Conservation (phyloP, 306 rosid genomes). For the Hippophae gyantsensis region DNA sequence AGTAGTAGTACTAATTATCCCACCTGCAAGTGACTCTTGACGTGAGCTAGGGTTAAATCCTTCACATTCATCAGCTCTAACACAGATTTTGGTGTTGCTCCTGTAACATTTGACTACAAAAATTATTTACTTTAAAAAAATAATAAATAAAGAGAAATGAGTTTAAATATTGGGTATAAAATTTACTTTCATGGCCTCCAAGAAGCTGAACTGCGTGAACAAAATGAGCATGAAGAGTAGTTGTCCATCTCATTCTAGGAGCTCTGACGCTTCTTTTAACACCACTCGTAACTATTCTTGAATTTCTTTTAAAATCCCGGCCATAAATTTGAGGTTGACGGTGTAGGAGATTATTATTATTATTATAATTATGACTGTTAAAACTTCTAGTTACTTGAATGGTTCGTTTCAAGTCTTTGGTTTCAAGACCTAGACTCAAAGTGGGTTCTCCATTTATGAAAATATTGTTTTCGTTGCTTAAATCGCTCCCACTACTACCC, state of each 20-base stretch:
- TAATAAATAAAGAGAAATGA: background rate
- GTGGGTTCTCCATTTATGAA: slow-evolving; percentile 27
- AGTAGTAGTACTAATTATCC: slow-evolving; percentile 10
- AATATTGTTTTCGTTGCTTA: slow-evolving; percentile 51
- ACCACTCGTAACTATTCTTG: slow-evolving; percentile 35
- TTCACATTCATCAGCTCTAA: slow-evolving; percentile 89
- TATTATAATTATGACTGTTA: background rate
- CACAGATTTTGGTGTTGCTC: slow-evolving; percentile 94
- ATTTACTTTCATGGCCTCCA: slow-evolving; percentile 86
- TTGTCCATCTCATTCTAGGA: slow-evolving; percentile 95
- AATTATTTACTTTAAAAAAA: background rate
- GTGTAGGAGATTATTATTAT: slow-evolving; percentile 12
- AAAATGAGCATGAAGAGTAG: slow-evolving; percentile 89
- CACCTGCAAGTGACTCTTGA: slow-evolving; percentile 98
- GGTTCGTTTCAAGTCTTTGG: slow-evolving; percentile 14
- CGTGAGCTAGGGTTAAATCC: slow-evolving; percentile 95
- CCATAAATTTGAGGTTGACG: slow-evolving; percentile 54
- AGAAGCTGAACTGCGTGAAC: slow-evolving; percentile 90
- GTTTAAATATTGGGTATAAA: background rate
- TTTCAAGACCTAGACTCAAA: slow-evolving; percentile 48
- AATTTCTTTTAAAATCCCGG: slow-evolving; percentile 47
- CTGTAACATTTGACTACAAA: slow-evolving; percentile 17
- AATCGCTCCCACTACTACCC: slow-evolving; percentile 63
- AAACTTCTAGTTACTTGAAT: slow-evolving; percentile 21
- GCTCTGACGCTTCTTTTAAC: slow-evolving; percentile 64